Percentiles rank a stretch among this genome's conserved stretches.
Conservation (phyloP, 306 rosid species). For the Quercus glauca region DNA sequence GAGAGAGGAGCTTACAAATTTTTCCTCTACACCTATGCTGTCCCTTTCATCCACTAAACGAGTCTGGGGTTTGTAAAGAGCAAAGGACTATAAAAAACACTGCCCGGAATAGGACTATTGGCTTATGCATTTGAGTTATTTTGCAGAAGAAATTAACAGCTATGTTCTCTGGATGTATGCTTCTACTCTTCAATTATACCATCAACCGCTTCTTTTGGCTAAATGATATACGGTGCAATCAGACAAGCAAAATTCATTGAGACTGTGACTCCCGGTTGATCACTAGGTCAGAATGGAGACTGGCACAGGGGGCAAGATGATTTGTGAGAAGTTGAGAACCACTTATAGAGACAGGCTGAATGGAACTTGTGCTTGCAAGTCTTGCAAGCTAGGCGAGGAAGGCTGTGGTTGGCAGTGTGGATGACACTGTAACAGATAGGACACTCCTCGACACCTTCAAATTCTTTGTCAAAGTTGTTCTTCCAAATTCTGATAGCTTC, state of each 20-base stretch:
- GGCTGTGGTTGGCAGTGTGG: slow-evolving; percentile 84
- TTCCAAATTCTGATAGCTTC: slow-evolving; percentile 96
- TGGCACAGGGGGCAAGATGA: slow-evolving; percentile 95
- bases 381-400: slow-evolving; percentile 94
- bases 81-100: too few relatives aligned
- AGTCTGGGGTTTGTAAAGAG: too few relatives aligned
- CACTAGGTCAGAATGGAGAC: slow-evolving; percentile 70
- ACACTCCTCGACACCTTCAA: slow-evolving; percentile 98
- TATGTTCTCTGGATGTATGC: not conserved
- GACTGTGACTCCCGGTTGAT: not conserved
- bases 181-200: not conserved
- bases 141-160: not conserved
- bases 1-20: not conserved
- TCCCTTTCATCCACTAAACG: not conserved
- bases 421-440: slow-evolving; percentile 97
- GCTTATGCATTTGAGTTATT: not conserved
- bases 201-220: not conserved
- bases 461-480: slow-evolving; percentile 90
- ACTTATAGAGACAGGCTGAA: slow-evolving; percentile 86
- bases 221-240: not conserved
- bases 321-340: slow-evolving; percentile 98
- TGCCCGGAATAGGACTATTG: too few relatives aligned
- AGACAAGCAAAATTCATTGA: not conserved
- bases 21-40: not conserved
- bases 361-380: slow-evolving; percentile 99